Conservation (phyloP, 2,329 filamentous ascomycete species). For the Ceratocystis diversiconidia region DNA sequence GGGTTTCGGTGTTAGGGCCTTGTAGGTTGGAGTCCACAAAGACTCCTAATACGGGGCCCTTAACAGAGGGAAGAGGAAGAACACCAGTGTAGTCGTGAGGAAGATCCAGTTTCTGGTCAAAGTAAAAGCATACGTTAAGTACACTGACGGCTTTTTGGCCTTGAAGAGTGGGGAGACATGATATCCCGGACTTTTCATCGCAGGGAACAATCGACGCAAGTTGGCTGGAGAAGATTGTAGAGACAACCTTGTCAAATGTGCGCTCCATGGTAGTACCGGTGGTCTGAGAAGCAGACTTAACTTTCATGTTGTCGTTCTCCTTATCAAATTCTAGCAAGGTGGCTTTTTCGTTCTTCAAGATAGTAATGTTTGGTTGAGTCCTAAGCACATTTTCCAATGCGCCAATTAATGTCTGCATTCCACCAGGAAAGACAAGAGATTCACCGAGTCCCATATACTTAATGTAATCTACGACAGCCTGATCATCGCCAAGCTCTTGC, state of each 20-base stretch:
- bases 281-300: neutral
- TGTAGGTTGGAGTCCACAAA: constrained; percentile 68
- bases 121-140: constrained; percentile 88
- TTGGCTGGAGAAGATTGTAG: constrained; percentile 42
- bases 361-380: constrained; percentile 13
- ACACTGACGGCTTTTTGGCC: constrained; percentile 58
- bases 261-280: neutral
- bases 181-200: constrained; percentile 22
- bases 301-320: neutral
- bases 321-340: constrained; percentile 3
- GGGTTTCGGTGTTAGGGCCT: constrained; percentile 34
- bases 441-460: constrained; percentile 17
- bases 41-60: constrained; percentile 76
- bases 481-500: constrained; percentile 23
- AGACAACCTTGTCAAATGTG: constrained; percentile 45
- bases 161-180: constrained; percentile 34
- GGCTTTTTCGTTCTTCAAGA: constrained; percentile 20
- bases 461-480: constrained; percentile 20
- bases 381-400: constrained; percentile 22
- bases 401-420: constrained; percentile 47
- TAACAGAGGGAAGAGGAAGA: constrained; percentile 64
- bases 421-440: constrained; percentile 26
- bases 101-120: constrained; percentile 47
- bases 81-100: constrained; percentile 69
- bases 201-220: constrained; percentile 25